Evolutionary conservation across 2,329 filamentous ascomycete genomes (phyloP).

Genomic region (Colletotrichum echinochloae): DNA sequence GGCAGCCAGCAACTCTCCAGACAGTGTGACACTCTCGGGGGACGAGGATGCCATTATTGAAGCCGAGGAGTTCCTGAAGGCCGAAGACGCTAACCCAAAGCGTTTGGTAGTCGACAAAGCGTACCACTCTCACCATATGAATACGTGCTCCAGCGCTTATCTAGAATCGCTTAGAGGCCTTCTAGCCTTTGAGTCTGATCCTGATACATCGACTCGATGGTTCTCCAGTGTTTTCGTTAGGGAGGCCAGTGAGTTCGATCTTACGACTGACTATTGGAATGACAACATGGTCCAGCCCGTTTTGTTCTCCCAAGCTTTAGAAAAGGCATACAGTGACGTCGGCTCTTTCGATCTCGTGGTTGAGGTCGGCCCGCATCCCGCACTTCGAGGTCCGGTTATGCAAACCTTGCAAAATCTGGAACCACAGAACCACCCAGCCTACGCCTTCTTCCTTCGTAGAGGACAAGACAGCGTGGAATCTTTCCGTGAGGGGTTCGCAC

Average conservation of each 20-base stretch:
- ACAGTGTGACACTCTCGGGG: neutral
- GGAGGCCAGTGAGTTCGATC: neutral
- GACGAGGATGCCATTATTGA: neutral
- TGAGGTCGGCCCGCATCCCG: neutral
- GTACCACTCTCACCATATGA: constrained; percentile 49
- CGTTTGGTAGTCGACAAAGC: constrained; percentile 46
- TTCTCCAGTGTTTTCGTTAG: neutral
- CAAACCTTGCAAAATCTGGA: neutral
- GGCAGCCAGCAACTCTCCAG: neutral
- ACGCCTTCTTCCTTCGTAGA: neutral
- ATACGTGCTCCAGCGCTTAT: neutral
- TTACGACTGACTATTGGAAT: neutral
- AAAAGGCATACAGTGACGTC: neutral
- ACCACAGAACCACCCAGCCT: neutral
- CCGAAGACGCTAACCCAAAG: constrained; percentile 40
- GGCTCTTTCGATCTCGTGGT: neutral
- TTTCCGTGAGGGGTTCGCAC: constrained; percentile 25
- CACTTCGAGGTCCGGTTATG: neutral
- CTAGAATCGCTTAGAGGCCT: neutral
- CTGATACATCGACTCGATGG: neutral
- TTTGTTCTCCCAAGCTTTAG: neutral
- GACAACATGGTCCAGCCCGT: neutral
- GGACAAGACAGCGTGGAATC: constrained; percentile 42
- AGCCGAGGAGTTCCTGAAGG: neutral
- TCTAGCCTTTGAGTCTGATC: neutral